Percentiles rank a stretch among this genome's conserved stretches.
Evolutionary conservation across 2,329 filamentous ascomycete genomes (phyloP).

Genomic region (Rhinocladiella mackenziei): DNA sequence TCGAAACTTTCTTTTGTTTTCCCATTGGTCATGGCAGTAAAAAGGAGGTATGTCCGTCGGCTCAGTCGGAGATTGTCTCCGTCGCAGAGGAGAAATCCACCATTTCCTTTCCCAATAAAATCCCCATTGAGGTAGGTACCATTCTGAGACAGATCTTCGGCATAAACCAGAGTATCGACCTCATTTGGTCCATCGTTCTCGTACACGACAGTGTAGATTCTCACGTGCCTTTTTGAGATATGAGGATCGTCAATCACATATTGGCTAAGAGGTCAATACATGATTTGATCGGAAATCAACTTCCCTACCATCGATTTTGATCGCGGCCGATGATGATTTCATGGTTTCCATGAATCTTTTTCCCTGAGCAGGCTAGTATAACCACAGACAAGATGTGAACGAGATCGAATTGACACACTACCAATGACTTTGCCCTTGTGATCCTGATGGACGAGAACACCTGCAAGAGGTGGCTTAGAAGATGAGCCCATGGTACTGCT

Average conservation of each 20-base stretch:
- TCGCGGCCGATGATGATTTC: constrained; percentile 39
- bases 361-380: constrained; percentile 26
- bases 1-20: constrained; percentile 27
- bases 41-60: constrained; percentile 24
- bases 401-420: constrained; percentile 15
- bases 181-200: constrained; percentile 37
- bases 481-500: constrained; percentile 6
- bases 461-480: constrained; percentile 12
- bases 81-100: constrained; percentile 38
- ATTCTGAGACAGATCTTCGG: constrained; percentile 42
- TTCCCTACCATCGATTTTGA: constrained; percentile 33
- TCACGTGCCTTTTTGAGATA: constrained; percentile 42
- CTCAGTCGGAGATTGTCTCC: constrained; percentile 37
- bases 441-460: constrained; percentile 18
- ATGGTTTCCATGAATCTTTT: constrained; percentile 32
- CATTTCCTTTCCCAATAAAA: constrained; percentile 34
- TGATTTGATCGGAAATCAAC: constrained; percentile 7
- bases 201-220: constrained; percentile 43
- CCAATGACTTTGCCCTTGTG: constrained; percentile 16
- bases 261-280: constrained; percentile 31
- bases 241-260: constrained; percentile 35
- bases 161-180: constrained; percentile 43
- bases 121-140: constrained; percentile 41
- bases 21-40: constrained; percentile 21
- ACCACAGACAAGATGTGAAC: constrained; percentile 1